These are phyloP conservation scores for Alternaria incomplexa DNA, from an alignment of 2,329 filamentous ascomycete genomes.

Conservation along the genomic window DNA sequence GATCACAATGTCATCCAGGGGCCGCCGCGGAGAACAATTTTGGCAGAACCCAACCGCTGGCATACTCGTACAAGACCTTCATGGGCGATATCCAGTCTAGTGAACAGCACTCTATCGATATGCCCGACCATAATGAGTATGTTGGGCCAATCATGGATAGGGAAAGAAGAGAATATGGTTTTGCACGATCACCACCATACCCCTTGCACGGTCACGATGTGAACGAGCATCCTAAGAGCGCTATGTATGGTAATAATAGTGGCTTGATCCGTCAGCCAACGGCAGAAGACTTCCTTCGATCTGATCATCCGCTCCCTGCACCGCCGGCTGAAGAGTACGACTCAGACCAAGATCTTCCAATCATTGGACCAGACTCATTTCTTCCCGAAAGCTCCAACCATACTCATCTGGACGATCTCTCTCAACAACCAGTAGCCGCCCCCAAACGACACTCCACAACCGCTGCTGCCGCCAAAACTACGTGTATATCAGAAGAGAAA, in stretches of 20 bases:
- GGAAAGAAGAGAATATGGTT: neutral
- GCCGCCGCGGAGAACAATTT: neutral
- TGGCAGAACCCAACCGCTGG: neutral
- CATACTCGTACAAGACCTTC: neutral
- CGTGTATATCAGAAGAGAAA: neutral
- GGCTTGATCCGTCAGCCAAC: constrained; percentile 1
- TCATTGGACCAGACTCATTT: constrained; percentile 6
- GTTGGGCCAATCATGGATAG: neutral
- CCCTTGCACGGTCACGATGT: neutral
- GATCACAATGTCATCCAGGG: neutral
- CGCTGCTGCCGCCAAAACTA: neutral
- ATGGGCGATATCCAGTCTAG: neutral
- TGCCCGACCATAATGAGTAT: constrained; percentile 5
- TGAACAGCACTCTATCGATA: neutral
- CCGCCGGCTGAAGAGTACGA: neutral
- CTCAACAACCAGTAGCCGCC: neutral
- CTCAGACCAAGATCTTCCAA: constrained; percentile 6
- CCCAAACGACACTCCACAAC: neutral
- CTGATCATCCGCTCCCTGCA: neutral
- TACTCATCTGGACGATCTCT: neutral
- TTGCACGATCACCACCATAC: neutral
- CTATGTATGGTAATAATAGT: neutral
- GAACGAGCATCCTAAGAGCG: neutral
- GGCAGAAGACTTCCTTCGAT: constrained; percentile 4
- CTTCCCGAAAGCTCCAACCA: neutral